Conservation (phyloP, 2,329 filamentous ascomycete genomes). For the Monosporascus sp. region DNA sequence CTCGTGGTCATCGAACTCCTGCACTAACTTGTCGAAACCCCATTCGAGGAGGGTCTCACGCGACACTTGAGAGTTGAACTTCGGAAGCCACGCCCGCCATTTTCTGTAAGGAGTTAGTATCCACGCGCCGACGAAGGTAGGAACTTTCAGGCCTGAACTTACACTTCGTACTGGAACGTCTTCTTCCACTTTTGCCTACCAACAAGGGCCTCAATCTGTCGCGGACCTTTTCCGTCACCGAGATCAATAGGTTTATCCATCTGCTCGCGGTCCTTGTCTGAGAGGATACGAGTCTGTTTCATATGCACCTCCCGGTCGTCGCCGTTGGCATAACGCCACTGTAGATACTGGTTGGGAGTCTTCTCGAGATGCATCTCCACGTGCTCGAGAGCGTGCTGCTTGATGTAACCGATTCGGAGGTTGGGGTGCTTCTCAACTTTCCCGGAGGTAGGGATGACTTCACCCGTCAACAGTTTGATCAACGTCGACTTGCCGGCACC, state of each 20-base stretch:
- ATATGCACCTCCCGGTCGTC: slow-evolving; percentile 95
- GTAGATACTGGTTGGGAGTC: slow-evolving; percentile 97
- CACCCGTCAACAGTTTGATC: slow-evolving; percentile 94
- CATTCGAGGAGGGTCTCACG: slow-evolving; percentile 83
- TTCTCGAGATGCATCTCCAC: slow-evolving; percentile 99
- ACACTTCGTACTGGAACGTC: slow-evolving; percentile 96
- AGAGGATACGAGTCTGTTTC: slow-evolving; percentile 93
- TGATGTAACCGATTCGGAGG: slow-evolving; percentile 97
- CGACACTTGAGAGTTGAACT: slow-evolving; percentile 88
- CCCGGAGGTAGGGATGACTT: slow-evolving; percentile 75
- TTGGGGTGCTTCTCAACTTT: slow-evolving; percentile 98
- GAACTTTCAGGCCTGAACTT: slow-evolving; percentile 29
- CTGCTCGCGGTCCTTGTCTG: slow-evolving; percentile 77
- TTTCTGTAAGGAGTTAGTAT: slow-evolving; percentile 52
- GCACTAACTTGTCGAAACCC: slow-evolving; percentile 88
- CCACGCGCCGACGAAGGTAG: not conserved
- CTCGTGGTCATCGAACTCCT: slow-evolving; percentile 98
- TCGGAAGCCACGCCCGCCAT: slow-evolving; percentile 84
- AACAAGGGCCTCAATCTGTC: slow-evolving; percentile 81
- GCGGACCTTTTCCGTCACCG: slow-evolving; percentile 70
- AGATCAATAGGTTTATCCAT: slow-evolving; percentile 89
- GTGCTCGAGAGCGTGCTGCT: slow-evolving; percentile 98
- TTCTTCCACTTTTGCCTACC: slow-evolving; percentile 99
- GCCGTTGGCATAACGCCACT: slow-evolving; percentile 96
- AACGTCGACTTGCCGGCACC: slow-evolving; percentile 97